phyloP scores from a whole-genome alignment of 1,139 yeast genomes.

The Lodderomyces theae region DNA sequence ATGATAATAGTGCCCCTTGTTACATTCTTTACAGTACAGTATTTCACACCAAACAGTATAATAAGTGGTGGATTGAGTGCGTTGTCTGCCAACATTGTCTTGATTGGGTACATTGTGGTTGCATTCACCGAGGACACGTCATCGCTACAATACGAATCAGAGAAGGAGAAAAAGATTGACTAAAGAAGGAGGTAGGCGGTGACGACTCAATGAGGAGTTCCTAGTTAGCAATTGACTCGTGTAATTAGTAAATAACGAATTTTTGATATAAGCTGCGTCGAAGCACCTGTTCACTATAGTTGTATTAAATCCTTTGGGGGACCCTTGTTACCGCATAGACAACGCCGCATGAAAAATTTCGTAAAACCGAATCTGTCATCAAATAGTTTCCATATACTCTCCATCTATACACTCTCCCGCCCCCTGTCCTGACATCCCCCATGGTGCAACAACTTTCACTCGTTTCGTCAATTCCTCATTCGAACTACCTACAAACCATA shows the following conservation, averaged over 20 bases:
- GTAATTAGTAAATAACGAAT: no score
- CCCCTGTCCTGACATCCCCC: no score
- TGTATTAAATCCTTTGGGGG: no score
- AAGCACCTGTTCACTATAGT: no score
- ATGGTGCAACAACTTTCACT: slow-evolving; percentile 48
- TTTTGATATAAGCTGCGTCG: no score
- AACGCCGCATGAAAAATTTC: slow-evolving; percentile 1
- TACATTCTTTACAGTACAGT: slow-evolving; percentile 67
- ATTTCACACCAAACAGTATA: slow-evolving; percentile 56
- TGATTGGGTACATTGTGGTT: slow-evolving; percentile 79
- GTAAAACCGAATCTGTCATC: not conserved
- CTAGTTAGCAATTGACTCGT: no score
- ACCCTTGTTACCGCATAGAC: no score
- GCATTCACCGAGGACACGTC: slow-evolving; percentile 82
- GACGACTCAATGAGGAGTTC: not conserved
- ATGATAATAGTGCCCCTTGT: slow-evolving; percentile 80
- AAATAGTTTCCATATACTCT: not conserved
- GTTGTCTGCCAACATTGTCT: slow-evolving; percentile 77
- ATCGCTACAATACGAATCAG: slow-evolving; percentile 1
- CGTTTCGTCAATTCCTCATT: slow-evolving; percentile 42
- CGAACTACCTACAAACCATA: slow-evolving; percentile 40
- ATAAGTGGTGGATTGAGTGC: slow-evolving; percentile 92
- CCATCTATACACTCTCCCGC: not conserved
- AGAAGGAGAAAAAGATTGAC: slow-evolving; percentile 1
- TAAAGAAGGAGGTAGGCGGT: not conserved